phyloP scores from a whole-genome alignment of 2,329 filamentous ascomycete genomes.

The Thielaviopsis ethacetica region DNA sequence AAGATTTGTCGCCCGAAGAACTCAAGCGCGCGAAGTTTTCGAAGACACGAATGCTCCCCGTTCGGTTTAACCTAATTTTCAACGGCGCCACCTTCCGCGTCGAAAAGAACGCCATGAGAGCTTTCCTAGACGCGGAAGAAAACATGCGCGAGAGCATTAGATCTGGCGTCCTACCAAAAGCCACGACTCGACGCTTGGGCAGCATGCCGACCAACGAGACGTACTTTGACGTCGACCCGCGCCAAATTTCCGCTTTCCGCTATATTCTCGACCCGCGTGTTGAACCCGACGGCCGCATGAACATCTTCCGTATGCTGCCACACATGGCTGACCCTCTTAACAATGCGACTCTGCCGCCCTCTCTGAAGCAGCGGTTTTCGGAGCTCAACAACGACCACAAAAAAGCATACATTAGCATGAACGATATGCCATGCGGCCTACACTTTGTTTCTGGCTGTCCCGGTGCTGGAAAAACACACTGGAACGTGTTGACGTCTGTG shows the following conservation, averaged over 20 bases:
- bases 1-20: not conserved
- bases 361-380: conserved; percentile 18
- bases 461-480: conserved; percentile 31
- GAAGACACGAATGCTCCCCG: not conserved
- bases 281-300: conserved; percentile 13
- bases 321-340: conserved; percentile 19
- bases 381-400: conserved; percentile 24
- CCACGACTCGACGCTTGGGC: not conserved
- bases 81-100: conserved; percentile 7
- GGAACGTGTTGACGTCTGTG: conserved; percentile 26
- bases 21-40: not conserved
- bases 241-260: conserved; percentile 16
- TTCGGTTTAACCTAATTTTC: conserved; percentile 2
- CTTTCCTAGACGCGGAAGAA: conserved; percentile 4
- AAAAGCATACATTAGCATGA: conserved; percentile 20
- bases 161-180: not conserved
- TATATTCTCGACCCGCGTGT: conserved; percentile 20
- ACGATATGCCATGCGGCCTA: conserved; percentile 25
- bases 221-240: not conserved
- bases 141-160: conserved; percentile 3
- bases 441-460: conserved; percentile 30
- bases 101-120: conserved; percentile 8
- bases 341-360: conserved; percentile 13
- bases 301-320: conserved; percentile 18
- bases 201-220: not conserved